Evolutionary conservation across 208 protist genomes (phyloP), one percentile per base, ranked within the genome.

Genomic region (Trypanosoma cruzi): DNA sequence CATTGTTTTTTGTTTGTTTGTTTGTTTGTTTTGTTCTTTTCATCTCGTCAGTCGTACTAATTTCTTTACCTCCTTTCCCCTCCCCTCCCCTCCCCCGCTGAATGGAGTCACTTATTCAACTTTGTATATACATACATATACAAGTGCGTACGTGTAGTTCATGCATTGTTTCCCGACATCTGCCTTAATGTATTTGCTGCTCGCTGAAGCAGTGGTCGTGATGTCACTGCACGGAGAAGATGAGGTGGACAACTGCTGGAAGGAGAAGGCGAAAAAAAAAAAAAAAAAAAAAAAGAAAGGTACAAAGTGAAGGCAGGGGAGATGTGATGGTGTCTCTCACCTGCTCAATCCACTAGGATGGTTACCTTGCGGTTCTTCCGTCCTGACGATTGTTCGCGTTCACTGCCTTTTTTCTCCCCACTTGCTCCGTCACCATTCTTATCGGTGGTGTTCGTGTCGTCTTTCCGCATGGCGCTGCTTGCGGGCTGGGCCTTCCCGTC

Each of bases 331-430:
- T n/a, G n/a, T 44, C 37, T 44, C 37, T 13, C 37, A 16, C 8
- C 22, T 26, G n/a, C 29, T 57, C 68, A 85, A 70, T 90, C 82
- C 46, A 81, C 66, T 2, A 90, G 48, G 40, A 90, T 72, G 40
- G 75, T 90, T 13, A 90, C 85, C 22, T 70, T 74, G 16, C 82
- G 69, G 0, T 71, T 60, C 71, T 82, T 81, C 64, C 77, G 76
- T 4, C 68, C 66, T 24, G 54, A 50, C n/a, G 63, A 37, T 29
- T 57, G 31, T n/a, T 37, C 65, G 5, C 48, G 52, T 16, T 70
- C 60, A 37, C 22, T 67, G 44, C 44, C 44, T 6, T 22, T 22
- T 22, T 3, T 22, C 4, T 49, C 44, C 7, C 44, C 44, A n/a
- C 20, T 20, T 22, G 20, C 44, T 14, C 42, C 57, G 26, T 52